Conservation (phyloP, 2,329 filamentous ascomycete species). For the Trichoderma atroviride region DNA sequence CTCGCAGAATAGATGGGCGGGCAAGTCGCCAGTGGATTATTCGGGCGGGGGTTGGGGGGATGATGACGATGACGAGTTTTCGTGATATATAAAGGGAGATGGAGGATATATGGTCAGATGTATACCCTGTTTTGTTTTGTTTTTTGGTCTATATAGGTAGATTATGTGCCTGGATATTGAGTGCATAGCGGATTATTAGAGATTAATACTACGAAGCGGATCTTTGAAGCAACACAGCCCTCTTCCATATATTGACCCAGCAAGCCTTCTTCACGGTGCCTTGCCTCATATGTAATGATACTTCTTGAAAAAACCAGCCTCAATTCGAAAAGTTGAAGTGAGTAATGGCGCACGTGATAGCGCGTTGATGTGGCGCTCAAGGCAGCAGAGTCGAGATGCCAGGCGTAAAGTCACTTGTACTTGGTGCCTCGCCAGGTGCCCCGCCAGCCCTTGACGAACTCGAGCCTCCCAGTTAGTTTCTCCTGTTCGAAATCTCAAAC, state of each 20-base stretch:
- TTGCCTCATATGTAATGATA: no score
- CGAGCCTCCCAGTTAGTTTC: neutral
- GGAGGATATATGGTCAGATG: neutral
- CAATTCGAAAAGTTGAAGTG: neutral
- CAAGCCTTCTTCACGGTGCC: neutral
- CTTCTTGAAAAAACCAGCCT: neutral
- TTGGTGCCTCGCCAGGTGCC: neutral
- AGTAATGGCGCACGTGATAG: slow-evolving; percentile 34
- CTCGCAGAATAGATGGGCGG: slow-evolving; percentile 32
- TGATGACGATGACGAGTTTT: slow-evolving; percentile 23
- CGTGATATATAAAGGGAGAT: neutral
- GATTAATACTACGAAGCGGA: neutral
- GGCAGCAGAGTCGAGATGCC: neutral
- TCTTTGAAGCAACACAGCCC: neutral
- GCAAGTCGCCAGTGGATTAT: slow-evolving; percentile 34
- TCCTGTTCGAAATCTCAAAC: neutral
- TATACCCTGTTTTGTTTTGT: slow-evolving; percentile 14
- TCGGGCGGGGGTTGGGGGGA: slow-evolving; percentile 37
- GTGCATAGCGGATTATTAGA: neutral
- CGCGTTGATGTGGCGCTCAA: slow-evolving; percentile 32
- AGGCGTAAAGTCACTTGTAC: neutral
- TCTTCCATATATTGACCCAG: neutral
- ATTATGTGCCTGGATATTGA: neutral
- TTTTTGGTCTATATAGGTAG: neutral
- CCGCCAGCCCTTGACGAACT: neutral